These are phyloP conservation scores for Xylariaceae sp. DNA, from an alignment of 2,329 filamentous ascomycete genomes.

Conservation along the genomic window DNA sequence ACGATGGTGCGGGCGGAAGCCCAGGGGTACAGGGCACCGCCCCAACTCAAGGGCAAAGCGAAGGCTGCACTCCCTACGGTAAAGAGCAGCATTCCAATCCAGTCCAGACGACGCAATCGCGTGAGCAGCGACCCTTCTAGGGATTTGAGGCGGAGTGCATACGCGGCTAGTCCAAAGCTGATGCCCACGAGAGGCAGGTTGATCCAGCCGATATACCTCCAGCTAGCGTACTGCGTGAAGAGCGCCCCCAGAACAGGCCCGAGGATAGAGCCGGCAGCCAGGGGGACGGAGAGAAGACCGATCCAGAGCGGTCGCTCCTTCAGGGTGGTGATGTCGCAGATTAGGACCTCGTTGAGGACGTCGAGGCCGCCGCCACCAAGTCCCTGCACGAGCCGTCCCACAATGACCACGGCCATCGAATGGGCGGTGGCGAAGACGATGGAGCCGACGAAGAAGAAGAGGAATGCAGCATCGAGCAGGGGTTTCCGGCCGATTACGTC, in stretches of 20 bases:
- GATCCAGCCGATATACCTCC: slow-evolving; percentile 69
- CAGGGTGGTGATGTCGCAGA: slow-evolving; percentile 41
- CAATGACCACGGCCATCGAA: slow-evolving; percentile 36
- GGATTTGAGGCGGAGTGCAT: slow-evolving; percentile 57
- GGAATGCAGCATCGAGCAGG: slow-evolving; percentile 30
- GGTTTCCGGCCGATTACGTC: slow-evolving; percentile 36
- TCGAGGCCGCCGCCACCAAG: slow-evolving; percentile 40
- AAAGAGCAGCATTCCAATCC: slow-evolving; percentile 64
- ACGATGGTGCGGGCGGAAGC: slow-evolving; percentile 62
- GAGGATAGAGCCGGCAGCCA: slow-evolving; percentile 55
- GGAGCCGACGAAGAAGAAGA: slow-evolving; percentile 45
- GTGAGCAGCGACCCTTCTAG: slow-evolving; percentile 45
- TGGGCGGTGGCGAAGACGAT: slow-evolving; percentile 41
- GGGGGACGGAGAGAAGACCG: slow-evolving; percentile 30
- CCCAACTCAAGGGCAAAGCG: slow-evolving; percentile 35
- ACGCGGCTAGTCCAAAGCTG: slow-evolving; percentile 46
- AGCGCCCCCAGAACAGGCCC: slow-evolving; percentile 56
- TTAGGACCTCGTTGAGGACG: slow-evolving; percentile 38
- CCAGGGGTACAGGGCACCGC: slow-evolving; percentile 69
- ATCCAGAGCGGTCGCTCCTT: slow-evolving; percentile 36
- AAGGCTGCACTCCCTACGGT: slow-evolving; percentile 56
- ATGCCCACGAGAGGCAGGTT: slow-evolving; percentile 61
- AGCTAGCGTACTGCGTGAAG: slow-evolving; percentile 52
- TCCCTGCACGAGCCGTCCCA: slow-evolving; percentile 42
- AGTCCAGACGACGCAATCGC: slow-evolving; percentile 62